Percentiles rank a stretch among this genome's conserved stretches.
These are phyloP conservation scores for Przewalskia tangutica DNA, from an alignment of 257 asterid species.

Conservation along the genomic window DNA sequence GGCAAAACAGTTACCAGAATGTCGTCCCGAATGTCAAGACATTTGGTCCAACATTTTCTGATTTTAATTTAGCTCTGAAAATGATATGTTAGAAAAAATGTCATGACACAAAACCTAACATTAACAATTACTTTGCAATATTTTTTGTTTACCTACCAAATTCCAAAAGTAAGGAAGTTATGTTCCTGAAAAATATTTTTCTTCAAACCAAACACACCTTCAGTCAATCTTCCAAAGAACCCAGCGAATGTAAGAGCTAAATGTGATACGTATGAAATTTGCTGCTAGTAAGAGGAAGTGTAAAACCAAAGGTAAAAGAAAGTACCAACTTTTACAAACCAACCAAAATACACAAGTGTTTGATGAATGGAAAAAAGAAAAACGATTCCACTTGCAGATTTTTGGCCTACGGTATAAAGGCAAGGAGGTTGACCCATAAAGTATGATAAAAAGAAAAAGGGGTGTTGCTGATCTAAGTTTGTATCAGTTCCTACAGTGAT, in stretches of 20 bases:
- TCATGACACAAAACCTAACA: too few relatives aligned
- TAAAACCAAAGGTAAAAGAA: not conserved
- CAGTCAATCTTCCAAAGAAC: not conserved
- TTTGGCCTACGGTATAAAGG: not conserved
- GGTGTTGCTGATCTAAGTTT: slow-evolving; percentile 1
- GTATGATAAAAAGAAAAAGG: not conserved
- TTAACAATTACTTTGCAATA: too few relatives aligned
- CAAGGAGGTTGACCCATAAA: not conserved
- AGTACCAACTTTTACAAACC: not conserved
- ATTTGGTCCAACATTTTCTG: too few relatives aligned
- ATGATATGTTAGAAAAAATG: too few relatives aligned
- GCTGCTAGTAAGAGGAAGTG: not conserved
- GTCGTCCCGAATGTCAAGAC: too few relatives aligned
- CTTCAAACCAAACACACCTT: not conserved
- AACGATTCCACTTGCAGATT: not conserved
- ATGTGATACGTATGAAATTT: not conserved
- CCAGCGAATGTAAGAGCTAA: not conserved
- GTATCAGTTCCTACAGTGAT: not conserved
- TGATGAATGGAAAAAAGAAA: not conserved
- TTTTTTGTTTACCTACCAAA: not conserved
- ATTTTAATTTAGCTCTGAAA: too few relatives aligned
- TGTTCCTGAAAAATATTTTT: not conserved
- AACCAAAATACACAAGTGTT: not conserved
- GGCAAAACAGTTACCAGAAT: too few relatives aligned
- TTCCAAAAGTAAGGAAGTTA: too few relatives aligned